Percentiles rank a stretch among this genome's conserved stretches.
Evolutionary conservation across 2,329 filamentous ascomycete genomes (phyloP).

Genomic region (Hymenoscyphus infarciens): DNA sequence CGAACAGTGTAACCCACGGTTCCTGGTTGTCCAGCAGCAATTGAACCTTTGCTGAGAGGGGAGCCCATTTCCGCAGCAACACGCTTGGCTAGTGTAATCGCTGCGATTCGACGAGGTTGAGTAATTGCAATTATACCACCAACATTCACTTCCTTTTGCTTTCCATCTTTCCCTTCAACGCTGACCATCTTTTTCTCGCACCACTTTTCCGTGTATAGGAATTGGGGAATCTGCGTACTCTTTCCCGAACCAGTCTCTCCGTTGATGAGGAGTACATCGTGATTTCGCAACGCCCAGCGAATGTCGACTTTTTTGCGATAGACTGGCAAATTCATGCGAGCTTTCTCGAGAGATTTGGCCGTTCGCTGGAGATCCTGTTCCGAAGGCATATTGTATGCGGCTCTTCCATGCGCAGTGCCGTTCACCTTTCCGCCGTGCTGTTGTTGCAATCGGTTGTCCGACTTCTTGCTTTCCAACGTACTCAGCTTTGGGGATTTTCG

Average conservation of each 20-base stretch:
- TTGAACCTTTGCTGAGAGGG: constrained; percentile 53
- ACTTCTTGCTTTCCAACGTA: constrained; percentile 27
- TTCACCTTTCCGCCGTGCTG: constrained; percentile 11
- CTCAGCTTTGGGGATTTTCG: constrained; percentile 17
- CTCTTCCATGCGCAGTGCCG: constrained; percentile 2
- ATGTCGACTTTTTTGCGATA: constrained; percentile 32
- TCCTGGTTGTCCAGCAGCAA: constrained; percentile 34
- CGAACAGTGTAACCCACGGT: constrained; percentile 89
- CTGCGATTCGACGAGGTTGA: constrained; percentile 88
- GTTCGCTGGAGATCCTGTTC: constrained; percentile 21
- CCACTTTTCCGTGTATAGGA: constrained; percentile 76
- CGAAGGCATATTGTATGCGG: constrained; percentile 5
- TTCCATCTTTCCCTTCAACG: constrained; percentile 37
- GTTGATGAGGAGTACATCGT: constrained; percentile 75
- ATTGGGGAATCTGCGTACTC: constrained; percentile 93
- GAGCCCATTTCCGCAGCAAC: constrained; percentile 81
- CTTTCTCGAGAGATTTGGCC: constrained; percentile 25
- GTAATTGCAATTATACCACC: constrained; percentile 89
- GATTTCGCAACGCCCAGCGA: constrained; percentile 26
- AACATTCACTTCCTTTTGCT: constrained; percentile 48
- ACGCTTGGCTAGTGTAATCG: constrained; percentile 82
- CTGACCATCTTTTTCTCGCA: constrained; percentile 60
- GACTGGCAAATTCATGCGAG: constrained; percentile 33
- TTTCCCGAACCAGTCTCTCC: constrained; percentile 97
- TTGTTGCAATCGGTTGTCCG: constrained; percentile 28